Evolutionary conservation across 1,284 basidiomycete genomes (phyloP), one percentile per base, ranked within the genome.

Genomic region (Spongispora temasekensis): DNA sequence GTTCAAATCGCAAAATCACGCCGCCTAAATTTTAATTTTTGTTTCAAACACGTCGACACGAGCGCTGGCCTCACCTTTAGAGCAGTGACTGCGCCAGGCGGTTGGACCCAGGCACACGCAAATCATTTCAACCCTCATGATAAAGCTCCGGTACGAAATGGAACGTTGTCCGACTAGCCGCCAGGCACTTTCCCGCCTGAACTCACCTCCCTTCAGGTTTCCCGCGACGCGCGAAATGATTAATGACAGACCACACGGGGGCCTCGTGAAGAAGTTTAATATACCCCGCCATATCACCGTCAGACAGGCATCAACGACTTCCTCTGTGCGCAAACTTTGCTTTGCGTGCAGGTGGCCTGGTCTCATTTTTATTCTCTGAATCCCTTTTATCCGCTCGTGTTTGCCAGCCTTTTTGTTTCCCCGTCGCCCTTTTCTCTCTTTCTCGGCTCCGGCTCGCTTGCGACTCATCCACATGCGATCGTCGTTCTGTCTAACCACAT

Each of bases 251-350:
- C 59, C 65, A 56, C 69, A 61, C 55, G 55, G 40, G 28, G 50
- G 4, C 67, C 69, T 61, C 69, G 67, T 65, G 67, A 57, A 60
- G 57, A 69, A 63, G 65, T 53, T 51, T 62, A 54, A 62, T 65
- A n/a, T n/a, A 48, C 60, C 68, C 61, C 61, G 56, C 65, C 35
- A 15, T 61, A 53, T 60, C 62, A 32, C 59, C 60, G 52, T 56
- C 46, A 42, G 17, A 56, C 32, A 25, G 19, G 25, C 55, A 61
- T 40, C 56, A 55, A 37, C 51, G 28, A 31, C 31, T 9, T 46
- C 17, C 25, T 53, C 53, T 27, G 55, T 37, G 27, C 32, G 44
- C 57, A 53, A 46, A 42, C 57, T 32, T 50, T 25, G 19, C 25
- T 31, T 25, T 65, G 13, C 53, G 53, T 55, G 42, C 46, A 37